A percentile compares a stretch with the other conserved stretches of the same genome.
phyloP scores from a whole-genome alignment of 2,329 filamentous ascomycete species.

The Bisporella sp. region DNA sequence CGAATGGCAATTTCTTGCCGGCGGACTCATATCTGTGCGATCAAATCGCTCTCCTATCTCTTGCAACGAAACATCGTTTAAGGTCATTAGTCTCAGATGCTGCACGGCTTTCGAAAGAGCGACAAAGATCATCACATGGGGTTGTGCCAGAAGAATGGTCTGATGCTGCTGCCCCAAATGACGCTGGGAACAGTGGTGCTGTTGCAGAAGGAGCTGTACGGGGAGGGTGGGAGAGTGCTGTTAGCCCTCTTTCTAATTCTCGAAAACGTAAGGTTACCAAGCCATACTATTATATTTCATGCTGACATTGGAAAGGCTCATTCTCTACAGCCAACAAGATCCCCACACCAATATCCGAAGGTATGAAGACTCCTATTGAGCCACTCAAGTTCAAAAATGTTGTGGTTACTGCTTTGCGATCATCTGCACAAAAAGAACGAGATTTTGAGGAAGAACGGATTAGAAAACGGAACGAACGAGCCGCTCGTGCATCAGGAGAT shows the following conservation, averaged over 20 bases:
- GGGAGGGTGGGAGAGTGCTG: slow-evolving; percentile 39
- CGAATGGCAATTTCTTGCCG: slow-evolving; percentile 63
- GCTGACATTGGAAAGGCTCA: slow-evolving; percentile 28
- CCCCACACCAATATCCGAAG: slow-evolving; percentile 39
- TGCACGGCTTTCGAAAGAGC: slow-evolving; percentile 59
- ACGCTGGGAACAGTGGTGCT: slow-evolving; percentile 27
- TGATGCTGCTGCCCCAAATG: slow-evolving; percentile 54
- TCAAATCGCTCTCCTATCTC: slow-evolving; percentile 73
- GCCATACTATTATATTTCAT: background rate
- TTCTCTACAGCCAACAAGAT: slow-evolving; percentile 31
- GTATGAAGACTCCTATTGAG: slow-evolving; percentile 40
- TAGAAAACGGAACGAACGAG: slow-evolving; percentile 58
- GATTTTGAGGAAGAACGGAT: slow-evolving; percentile 67
- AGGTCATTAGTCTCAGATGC: slow-evolving; percentile 73
- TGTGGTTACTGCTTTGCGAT: slow-evolving; percentile 47
- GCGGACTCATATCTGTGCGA: slow-evolving; percentile 72
- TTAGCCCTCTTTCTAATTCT: slow-evolving; percentile 46
- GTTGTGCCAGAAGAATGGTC: slow-evolving; percentile 69
- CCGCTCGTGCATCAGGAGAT: slow-evolving; percentile 32
- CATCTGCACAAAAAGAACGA: slow-evolving; percentile 58
- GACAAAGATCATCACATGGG: slow-evolving; percentile 75
- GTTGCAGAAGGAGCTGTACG: slow-evolving; percentile 19
- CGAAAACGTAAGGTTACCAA: slow-evolving; percentile 54
- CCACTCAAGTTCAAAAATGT: slow-evolving; percentile 33
- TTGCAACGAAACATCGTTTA: slow-evolving; percentile 75